Evolutionary conservation across 75 land plant species (phyloP), one percentile per base, ranked within the genome.

Genomic region (Picea glauca): DNA sequence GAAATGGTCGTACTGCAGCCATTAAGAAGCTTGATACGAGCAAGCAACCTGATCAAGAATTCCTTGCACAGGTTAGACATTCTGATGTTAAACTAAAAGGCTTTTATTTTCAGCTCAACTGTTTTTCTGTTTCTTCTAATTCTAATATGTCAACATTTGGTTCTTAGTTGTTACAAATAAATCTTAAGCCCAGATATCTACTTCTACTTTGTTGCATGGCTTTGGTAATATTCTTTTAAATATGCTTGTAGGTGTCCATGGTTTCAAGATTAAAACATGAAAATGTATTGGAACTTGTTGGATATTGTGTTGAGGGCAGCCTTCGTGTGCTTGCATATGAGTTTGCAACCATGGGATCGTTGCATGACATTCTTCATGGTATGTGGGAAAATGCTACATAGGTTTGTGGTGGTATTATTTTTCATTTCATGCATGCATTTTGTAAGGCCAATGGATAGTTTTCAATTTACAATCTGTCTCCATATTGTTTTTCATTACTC

Each of bases 1-100:
- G 78, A 81, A 88, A 74, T 88, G 95, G 91, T 18, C 84, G 78
- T 21, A 81, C 91, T 65, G 89, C 93, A 50, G 98, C 96, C 30
- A 85, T 95, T 21, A 95, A 95, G 79, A 95, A 93, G 77, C 80
- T 95, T 68, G 98, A 95, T 84, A 72, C 89, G 18, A 95, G 88
- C 74, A 86, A 88, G 46, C 96, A 93, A 78, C 89, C 89, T 13
- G 98, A 95, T 60, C 76, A 83, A 21, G 98, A 95, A 76, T 95
- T 95, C 65, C 88, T 93, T 33, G 78, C 93, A 61, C 98, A 95
- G 97, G 97, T 91, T 72, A 50, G 60, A 31, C 8, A 57, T 66
- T 35, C 13, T 31, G 23, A 64, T 32, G 35, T 79, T 26, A 17
- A 21, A 14, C 76, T 14, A 78, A 26, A 30, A 81, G 75, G 33